Evolutionary conservation across 768 basidiomycete genomes (phyloP), one percentile per base, ranked within the genome.

Genomic region (Tulasnella sp.): DNA sequence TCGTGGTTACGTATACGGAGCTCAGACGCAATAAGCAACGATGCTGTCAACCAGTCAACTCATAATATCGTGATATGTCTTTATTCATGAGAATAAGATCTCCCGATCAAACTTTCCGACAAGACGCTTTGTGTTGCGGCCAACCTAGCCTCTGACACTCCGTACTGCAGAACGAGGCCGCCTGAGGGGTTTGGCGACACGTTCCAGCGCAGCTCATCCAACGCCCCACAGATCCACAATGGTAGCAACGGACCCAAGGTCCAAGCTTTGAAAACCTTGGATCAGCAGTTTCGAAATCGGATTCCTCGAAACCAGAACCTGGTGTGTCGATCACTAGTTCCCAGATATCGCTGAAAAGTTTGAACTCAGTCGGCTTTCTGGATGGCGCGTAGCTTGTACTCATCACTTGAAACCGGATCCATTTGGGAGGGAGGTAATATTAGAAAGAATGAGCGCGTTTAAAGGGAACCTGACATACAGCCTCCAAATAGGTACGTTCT

Each of bases 1-100:
- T 82, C 88, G 94, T 82, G 95, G 95, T 2, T 98, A 97, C 84
- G 96, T 96, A 39, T 98, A 97, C 84, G 96, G 96, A 39, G 89
- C 94, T 39, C 95, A 97, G 87, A 93, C 91, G n/a, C 93, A 95
- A 88, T 96, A 86, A 88, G 38, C 39, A 39, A 36, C 10, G 34
- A 68, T 34, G 62, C 16, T 6, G 10, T 36, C 48, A 9, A 52
- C 19, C 24, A 52, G n/a, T 44, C 62, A 68, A 36, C 18, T 36
- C 48, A 52, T 52, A 9, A 21, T 19, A 52, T 52, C 10, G 21
- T 52, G 1, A n/a, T 2, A 52, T 9, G 24, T 52, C 48, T 19
- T 52, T 44, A 44, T 44, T 24, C 5, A 21, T 14, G 12, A n/a
- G 4, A 36, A 34, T 8, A 5, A 21, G 27, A 68, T 5, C 9